Percentiles rank a stretch among this genome's conserved stretches.
phyloP scores from a whole-genome alignment of 148 eudicot species.

The Beta vulgaris region DNA sequence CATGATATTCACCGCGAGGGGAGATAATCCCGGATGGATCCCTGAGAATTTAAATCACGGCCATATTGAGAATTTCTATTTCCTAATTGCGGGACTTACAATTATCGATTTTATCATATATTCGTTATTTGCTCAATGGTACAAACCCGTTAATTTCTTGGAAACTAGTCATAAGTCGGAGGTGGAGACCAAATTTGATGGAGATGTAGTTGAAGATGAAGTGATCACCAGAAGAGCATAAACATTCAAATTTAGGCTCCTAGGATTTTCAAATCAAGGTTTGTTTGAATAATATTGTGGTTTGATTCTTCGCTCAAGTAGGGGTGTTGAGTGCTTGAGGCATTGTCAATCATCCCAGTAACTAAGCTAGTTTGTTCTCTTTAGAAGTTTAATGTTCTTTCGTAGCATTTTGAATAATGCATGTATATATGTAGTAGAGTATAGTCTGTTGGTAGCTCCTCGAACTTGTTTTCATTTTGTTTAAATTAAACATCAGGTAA shows the following conservation, averaged over 20 bases:
- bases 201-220: conserved; percentile 1
- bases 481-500: background rate
- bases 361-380: background rate
- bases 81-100: conserved; percentile 54
- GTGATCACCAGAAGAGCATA: conserved; percentile 2
- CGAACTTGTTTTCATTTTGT: background rate
- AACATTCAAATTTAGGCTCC: background rate
- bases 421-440: background rate
- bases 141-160: conserved; percentile 43
- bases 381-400: background rate
- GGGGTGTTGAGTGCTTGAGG: background rate
- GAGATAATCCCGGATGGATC: conserved; percentile 63
- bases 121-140: conserved; percentile 61
- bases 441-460: no score
- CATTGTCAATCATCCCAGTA: background rate
- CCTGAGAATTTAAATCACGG: conserved; percentile 65
- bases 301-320: background rate
- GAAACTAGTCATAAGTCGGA: conserved; percentile 6
- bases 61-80: conserved; percentile 78
- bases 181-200: background rate
- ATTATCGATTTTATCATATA: conserved; percentile 50
- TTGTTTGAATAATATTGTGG: background rate
- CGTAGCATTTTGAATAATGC: background rate
- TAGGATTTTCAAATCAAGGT: background rate
- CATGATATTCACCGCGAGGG: conserved; percentile 52